Percentiles rank a stretch among this genome's conserved stretches.
These are phyloP conservation scores for Paramecium sonneborni DNA, from an alignment of 73 alveolate genomes.

Conservation along the genomic window DNA sequence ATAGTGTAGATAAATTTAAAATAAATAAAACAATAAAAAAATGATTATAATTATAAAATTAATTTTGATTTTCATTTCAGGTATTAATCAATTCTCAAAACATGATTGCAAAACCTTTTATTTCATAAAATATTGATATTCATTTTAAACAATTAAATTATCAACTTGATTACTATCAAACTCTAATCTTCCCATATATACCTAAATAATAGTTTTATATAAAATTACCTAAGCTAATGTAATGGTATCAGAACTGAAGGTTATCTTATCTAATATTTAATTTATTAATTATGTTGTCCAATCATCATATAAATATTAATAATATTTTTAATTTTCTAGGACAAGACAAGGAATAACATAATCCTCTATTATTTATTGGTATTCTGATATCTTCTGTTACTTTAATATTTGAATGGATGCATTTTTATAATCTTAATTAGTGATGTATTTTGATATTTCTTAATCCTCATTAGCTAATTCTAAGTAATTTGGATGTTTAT, in stretches of 20 bases:
- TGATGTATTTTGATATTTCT: not conserved
- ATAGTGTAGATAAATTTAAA: not conserved
- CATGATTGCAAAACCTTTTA: not conserved
- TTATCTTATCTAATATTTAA: not conserved
- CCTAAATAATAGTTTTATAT: not conserved
- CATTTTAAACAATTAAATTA: not conserved
- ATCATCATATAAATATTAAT: not conserved
- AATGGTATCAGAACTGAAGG: not conserved
- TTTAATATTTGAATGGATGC: not conserved
- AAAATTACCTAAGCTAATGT: not conserved
- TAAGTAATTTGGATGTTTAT: not conserved
- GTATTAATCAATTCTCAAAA: too few species aligned
- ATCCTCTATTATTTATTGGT: not conserved
- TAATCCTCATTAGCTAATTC: not conserved
- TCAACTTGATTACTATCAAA: not conserved
- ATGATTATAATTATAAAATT: not conserved
- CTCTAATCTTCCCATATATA: not conserved
- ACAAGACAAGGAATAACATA: not conserved
- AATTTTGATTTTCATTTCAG: too few species aligned
- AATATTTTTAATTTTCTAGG: not conserved
- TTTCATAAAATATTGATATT: not conserved
- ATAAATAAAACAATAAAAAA: not conserved
- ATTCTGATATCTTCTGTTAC: not conserved
- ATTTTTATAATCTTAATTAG: not conserved
- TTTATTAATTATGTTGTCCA: not conserved